Evolutionary conservation across 169 alveolate genomes (phyloP), one percentile per base, ranked within the genome.

Genomic region (Perkinsus olseni): DNA sequence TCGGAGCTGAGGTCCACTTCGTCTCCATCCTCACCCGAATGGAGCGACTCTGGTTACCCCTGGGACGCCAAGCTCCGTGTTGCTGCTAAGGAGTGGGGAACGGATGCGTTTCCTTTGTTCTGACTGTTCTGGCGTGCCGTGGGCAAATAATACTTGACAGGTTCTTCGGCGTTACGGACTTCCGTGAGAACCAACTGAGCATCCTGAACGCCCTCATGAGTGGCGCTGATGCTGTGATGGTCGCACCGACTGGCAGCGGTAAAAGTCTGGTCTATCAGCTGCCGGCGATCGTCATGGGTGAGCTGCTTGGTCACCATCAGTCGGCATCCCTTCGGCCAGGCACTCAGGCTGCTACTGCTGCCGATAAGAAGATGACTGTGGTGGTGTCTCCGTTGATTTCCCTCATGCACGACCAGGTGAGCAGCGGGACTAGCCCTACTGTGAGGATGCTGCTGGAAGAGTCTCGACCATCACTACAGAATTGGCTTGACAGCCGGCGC

Each of bases 221-320:
- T 28, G 96, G 96, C 90, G 94, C 97, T 91, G 99, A 98, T 94
- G 98, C 98, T 37, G 97, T 98, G 94, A 98, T 98, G 24, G 97
- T 98, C 92, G 97, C 98, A 96, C 99, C 99, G 17, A 98, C 99
- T 1, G 99, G 99, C 39, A 98, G 98, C 39, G 99, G 99, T 0
- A 98, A 98, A 92, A 97, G 98, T 20, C 96, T 98, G 38, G 97
- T 98, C 90, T 98, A 96, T 94, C 99, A 98, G 95, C 96, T 98
- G 3, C 99, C 99, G 10, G 98, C 98, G n/a, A 95, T 98, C 8
- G 94, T 62, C 1, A 62, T 62, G 82, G 82, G 82, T 62, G 34
- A 62, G 82, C 34, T 13, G 36, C 8, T 24, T 62, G 37, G 10
- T 28, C 28, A 62, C 36, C 17, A 24, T 11, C 11, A 40, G 50